Conservation (phyloP, 2,329 filamentous ascomycete genomes). For the Colletotrichum sp. region DNA sequence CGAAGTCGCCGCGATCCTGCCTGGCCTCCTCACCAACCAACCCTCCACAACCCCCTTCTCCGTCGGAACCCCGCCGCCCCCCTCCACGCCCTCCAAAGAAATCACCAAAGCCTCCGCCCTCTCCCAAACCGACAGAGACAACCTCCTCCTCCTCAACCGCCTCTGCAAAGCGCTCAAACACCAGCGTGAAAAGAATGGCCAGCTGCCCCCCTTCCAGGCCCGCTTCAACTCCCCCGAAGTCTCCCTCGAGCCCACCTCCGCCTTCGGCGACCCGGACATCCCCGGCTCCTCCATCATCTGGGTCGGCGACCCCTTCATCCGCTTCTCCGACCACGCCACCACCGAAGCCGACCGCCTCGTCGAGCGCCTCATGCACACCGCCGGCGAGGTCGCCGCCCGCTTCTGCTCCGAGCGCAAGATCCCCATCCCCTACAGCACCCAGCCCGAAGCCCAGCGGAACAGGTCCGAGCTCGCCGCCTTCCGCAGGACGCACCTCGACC, state of each 20-base stretch:
- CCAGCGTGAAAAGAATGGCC: slow-evolving; percentile 18
- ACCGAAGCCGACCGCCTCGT: slow-evolving; percentile 41
- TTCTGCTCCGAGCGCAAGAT: slow-evolving; percentile 65
- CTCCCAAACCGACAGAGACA: slow-evolving; percentile 42
- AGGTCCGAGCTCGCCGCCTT: slow-evolving; percentile 39
- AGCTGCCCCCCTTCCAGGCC: slow-evolving; percentile 5
- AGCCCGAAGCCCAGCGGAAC: slow-evolving; percentile 45
- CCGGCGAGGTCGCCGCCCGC: slow-evolving; percentile 63
- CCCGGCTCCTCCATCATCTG: slow-evolving; percentile 33
- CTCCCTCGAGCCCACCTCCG: slow-evolving; percentile 38
- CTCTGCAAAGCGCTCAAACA: slow-evolving; percentile 51
- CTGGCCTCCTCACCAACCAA: not conserved
- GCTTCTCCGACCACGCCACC: slow-evolving; percentile 35
- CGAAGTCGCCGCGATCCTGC: slow-evolving; percentile 16
- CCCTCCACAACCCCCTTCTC: slow-evolving; percentile 25
- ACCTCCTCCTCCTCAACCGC: slow-evolving; percentile 51
- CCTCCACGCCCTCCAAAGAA: slow-evolving; percentile 35
- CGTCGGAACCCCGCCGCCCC: slow-evolving; percentile 34
- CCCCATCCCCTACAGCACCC: slow-evolving; percentile 62
- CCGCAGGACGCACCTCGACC: slow-evolving; percentile 40
- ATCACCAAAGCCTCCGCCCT: slow-evolving; percentile 51
- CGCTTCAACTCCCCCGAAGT: slow-evolving; percentile 38
- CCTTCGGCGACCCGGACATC: not conserved
- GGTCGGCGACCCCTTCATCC: slow-evolving; percentile 56
- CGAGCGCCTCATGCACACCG: slow-evolving; percentile 61